Percentiles rank a stretch among this genome's conserved stretches.
Conservation (phyloP, 1,284 basidiomycete genomes). For the Apiotrichum akiyoshidainum region DNA sequence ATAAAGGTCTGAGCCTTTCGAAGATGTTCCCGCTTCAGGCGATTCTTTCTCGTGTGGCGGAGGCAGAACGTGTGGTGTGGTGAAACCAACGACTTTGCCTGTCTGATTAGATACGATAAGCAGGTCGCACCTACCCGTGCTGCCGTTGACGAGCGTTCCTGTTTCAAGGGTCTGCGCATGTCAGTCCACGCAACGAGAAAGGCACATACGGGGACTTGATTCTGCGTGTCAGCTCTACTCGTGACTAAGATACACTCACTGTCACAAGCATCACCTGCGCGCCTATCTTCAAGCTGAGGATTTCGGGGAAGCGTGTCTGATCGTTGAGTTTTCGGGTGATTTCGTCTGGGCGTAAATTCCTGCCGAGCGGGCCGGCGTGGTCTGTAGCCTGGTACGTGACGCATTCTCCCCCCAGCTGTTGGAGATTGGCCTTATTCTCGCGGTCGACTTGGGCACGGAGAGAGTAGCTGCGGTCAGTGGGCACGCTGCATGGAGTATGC, state of each 20-base stretch:
- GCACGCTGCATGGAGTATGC: constrained; percentile 9
- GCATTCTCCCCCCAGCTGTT: constrained; percentile 16
- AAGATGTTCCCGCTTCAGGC: no score
- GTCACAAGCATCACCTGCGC: constrained; percentile 43
- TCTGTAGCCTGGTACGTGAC: constrained; percentile 25
- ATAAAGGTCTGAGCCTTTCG: no score
- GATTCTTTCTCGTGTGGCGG: no score
- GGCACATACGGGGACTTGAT: not conserved
- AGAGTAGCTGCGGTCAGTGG: constrained; percentile 6
- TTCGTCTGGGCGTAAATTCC: constrained; percentile 4
- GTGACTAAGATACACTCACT: constrained; percentile 20
- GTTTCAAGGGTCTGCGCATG: no score
- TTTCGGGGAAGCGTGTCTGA: constrained; percentile 31
- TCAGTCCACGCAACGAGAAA: not conserved
- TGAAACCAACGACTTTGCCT: constrained; percentile 15
- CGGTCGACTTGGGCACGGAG: constrained; percentile 28
- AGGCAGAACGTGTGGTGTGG: no score
- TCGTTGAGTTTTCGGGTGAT: constrained; percentile 30
- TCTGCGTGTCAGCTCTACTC: constrained; percentile 7
- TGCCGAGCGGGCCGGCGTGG: constrained; percentile 16
- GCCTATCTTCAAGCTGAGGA: constrained; percentile 32
- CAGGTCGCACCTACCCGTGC: not conserved
- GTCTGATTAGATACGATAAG: not conserved
- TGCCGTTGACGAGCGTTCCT: constrained; percentile 12
- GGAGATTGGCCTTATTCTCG: constrained; percentile 28